These are phyloP conservation scores for Thalassiosira oceanica DNA, from an alignment of 352 stramenopile species.

Conservation along the genomic window DNA sequence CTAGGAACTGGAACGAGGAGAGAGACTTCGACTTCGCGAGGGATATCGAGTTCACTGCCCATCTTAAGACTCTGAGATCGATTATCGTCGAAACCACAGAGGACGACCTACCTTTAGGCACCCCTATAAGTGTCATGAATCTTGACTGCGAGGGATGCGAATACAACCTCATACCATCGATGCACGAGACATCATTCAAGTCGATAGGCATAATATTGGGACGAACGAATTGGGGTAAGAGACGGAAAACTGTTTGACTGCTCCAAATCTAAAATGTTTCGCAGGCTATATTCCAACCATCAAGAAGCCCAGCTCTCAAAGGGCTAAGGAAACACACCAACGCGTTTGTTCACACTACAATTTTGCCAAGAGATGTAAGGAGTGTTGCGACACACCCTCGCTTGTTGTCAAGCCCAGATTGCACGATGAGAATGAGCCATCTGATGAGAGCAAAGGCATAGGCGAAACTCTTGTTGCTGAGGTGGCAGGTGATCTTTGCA, in stretches of 20 bases:
- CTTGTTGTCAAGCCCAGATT: conserved; percentile 50
- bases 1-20: conserved; percentile 55
- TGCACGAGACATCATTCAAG: conserved; percentile 66
- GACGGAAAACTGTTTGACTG: no score
- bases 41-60: conserved; percentile 62
- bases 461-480: conserved; percentile 41
- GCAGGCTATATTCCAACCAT: conserved; percentile 62
- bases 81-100: conserved; percentile 64
- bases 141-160: conserved; percentile 74
- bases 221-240: conserved; percentile 67
- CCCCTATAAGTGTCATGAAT: conserved; percentile 68
- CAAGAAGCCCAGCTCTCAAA: conserved; percentile 57
- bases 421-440: conserved; percentile 21
- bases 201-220: conserved; percentile 63
- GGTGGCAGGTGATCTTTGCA: conserved; percentile 53
- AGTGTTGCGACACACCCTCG: conserved; percentile 66
- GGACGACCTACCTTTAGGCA: conserved; percentile 25
- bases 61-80: conserved; percentile 48
- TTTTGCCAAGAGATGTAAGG: conserved; percentile 62
- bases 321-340: conserved; percentile 57
- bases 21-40: conserved; percentile 33
- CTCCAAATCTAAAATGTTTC: no score
- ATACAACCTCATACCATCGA: conserved; percentile 70
- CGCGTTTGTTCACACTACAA: conserved; percentile 71
- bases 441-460: no score